phyloP scores from a whole-genome alignment of 2,329 filamentous ascomycete genomes.

The Cercospora sesami region DNA sequence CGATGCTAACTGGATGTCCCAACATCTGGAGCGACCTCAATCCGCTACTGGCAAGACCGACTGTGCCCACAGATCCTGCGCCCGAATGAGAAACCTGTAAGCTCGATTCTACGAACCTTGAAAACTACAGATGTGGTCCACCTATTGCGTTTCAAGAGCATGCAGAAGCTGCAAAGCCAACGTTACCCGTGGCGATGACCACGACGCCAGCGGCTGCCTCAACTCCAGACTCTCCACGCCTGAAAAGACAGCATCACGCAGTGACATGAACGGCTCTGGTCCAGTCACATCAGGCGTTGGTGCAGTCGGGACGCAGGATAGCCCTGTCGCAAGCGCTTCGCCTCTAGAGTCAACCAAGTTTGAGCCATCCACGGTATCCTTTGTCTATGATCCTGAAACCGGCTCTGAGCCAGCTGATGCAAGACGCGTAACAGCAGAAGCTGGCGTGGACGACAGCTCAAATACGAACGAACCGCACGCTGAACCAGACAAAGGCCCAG shows the following conservation, averaged over 20 bases:
- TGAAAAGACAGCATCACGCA: not conserved
- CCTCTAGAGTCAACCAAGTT: conserved; percentile 7
- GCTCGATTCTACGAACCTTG: conserved; percentile 20
- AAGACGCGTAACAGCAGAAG: conserved; percentile 6
- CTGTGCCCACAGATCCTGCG: conserved; percentile 18
- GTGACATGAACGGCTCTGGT: not conserved
- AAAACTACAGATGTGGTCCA: conserved; percentile 29
- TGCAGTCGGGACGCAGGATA: not conserved
- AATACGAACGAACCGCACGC: conserved; percentile 11
- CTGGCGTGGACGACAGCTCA: conserved; percentile 4
- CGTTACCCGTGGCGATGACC: not conserved
- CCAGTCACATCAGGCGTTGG: not conserved
- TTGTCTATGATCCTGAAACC: conserved; percentile 9
- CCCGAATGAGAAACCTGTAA: conserved; percentile 24
- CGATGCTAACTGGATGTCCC: conserved; percentile 9
- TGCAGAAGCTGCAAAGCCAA: conserved; percentile 8
- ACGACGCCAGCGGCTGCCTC: conserved; percentile 16
- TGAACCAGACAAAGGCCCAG: not conserved
- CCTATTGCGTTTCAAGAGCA: conserved; percentile 24
- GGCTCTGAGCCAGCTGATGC: conserved; percentile 5
- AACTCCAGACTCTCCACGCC: not conserved
- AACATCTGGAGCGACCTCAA: conserved; percentile 31
- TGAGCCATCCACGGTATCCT: conserved; percentile 7
- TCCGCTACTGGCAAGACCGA: conserved; percentile 28
- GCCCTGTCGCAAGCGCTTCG: conserved; percentile 1